Evolutionary conservation across 371 early-diverging fungal species (phyloP).

Genomic region (Capillidium rhysosporum): DNA sequence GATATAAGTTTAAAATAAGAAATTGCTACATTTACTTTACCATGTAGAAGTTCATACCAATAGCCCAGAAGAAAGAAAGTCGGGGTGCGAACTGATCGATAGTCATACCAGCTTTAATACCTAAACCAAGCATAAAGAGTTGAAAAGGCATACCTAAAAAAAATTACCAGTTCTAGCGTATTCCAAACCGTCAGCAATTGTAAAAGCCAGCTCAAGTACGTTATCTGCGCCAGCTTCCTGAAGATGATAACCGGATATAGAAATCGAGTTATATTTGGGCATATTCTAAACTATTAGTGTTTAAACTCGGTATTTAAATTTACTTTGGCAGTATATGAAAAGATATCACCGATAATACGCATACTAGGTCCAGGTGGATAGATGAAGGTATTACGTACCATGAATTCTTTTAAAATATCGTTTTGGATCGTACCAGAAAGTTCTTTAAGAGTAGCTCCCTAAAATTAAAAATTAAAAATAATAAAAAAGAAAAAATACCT

Average conservation of each 20-base stretch:
- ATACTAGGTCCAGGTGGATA: conserved; percentile 70
- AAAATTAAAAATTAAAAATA: neutral
- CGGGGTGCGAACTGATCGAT: conserved; percentile 74
- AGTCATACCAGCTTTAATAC: conserved; percentile 58
- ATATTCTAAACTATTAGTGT: conserved; percentile 23
- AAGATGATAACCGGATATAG: conserved; percentile 77
- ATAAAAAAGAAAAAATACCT: conserved; percentile 14
- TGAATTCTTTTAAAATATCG: conserved; percentile 78
- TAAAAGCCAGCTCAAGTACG: conserved; percentile 66
- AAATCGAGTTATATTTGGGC: conserved; percentile 80
- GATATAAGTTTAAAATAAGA: neutral
- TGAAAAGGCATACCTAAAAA: neutral
- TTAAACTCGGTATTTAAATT: neutral
- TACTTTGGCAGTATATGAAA: conserved; percentile 47
- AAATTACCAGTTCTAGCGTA: conserved; percentile 35
- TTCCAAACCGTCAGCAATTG: conserved; percentile 70
- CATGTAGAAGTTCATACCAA: conserved; percentile 88
- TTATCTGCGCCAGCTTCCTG: conserved; percentile 77
- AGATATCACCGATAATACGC: conserved; percentile 69
- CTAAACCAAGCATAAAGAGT: conserved; percentile 12
- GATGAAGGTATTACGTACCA: conserved; percentile 81
- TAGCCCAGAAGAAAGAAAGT: conserved; percentile 74
- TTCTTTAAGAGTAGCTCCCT: conserved; percentile 48
- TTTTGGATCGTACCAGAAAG: conserved; percentile 73
- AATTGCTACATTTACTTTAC: conserved; percentile 6